Evolutionary conservation across 1,284 basidiomycete species (phyloP).

Genomic region (Schizophyllum amplum): DNA sequence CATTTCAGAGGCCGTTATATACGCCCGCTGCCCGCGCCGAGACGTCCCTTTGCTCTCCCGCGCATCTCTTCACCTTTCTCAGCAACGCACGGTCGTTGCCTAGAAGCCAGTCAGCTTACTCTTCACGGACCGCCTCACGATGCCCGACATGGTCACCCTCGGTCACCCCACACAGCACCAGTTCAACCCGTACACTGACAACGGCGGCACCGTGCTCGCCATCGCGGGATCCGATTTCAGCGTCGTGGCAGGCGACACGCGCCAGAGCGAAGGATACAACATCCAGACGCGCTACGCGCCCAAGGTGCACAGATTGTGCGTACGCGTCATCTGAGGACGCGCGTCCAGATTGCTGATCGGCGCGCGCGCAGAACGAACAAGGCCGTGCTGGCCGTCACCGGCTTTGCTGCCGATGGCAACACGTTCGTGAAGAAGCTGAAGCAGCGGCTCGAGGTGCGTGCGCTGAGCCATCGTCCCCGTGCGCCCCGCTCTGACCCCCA

Average conservation of each 20-base stretch:
- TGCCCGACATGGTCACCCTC: background rate
- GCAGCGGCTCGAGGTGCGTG: slow-evolving; percentile 78
- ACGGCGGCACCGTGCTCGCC: slow-evolving; percentile 91
- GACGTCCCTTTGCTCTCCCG: background rate
- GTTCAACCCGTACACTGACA: slow-evolving; percentile 86
- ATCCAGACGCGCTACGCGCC: slow-evolving; percentile 97
- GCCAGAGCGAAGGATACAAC: slow-evolving; percentile 89
- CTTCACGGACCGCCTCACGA: background rate
- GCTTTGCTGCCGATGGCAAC: slow-evolving; percentile 92
- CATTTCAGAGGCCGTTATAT: background rate
- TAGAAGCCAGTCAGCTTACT: background rate
- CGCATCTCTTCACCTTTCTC: background rate
- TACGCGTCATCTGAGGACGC: slow-evolving; percentile 12
- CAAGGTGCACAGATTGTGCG: slow-evolving; percentile 79
- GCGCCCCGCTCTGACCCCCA: slow-evolving; percentile 10
- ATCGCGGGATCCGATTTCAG: slow-evolving; percentile 88
- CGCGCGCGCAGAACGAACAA: slow-evolving; percentile 75
- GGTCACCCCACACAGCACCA: slow-evolving; percentile 44
- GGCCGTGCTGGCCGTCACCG: slow-evolving; percentile 88
- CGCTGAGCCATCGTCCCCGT: slow-evolving; percentile 2
- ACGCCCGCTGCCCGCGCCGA: no score
- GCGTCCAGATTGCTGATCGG: slow-evolving; percentile 1
- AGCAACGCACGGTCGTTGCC: background rate
- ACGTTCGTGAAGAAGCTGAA: slow-evolving; percentile 94
- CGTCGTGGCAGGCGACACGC: slow-evolving; percentile 90